Conservation (phyloP, 108 stramenopile genomes). For the Discostella pseudostelligera region DNA sequence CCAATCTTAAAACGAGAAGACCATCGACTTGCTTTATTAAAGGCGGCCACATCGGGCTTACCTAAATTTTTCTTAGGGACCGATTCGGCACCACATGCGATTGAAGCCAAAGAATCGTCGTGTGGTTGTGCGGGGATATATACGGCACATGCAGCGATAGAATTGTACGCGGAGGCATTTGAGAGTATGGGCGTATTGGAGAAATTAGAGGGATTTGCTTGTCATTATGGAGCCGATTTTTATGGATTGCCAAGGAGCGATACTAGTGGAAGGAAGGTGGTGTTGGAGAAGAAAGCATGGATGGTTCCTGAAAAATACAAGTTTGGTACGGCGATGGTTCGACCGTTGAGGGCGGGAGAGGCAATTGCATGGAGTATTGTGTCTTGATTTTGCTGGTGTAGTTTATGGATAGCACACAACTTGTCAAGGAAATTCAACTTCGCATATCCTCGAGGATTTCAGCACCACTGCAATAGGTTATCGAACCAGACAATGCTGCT, state of each 20-base stretch:
- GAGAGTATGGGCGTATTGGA: conserved; percentile 87
- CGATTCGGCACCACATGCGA: conserved; percentile 95
- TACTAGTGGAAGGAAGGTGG: conserved; percentile 44
- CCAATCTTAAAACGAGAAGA: conserved; percentile 97
- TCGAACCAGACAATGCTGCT: too few species aligned
- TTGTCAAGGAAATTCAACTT: too few species aligned
- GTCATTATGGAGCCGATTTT: conserved; percentile 89
- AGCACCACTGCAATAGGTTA: too few species aligned
- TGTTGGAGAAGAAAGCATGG: conserved; percentile 80
- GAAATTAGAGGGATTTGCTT: conserved; percentile 85
- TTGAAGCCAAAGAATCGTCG: conserved; percentile 69
- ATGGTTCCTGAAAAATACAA: conserved; percentile 76
- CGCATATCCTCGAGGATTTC: too few species aligned
- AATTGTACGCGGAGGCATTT: conserved; percentile 96
- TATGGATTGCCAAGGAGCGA: conserved; percentile 80
- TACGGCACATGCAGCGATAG: conserved; percentile 92
- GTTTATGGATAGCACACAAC: too few species aligned
- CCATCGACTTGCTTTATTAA: conserved; percentile 89
- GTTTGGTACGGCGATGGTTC: conserved; percentile 67
- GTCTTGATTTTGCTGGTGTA: too few species aligned
- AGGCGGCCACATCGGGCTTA: conserved; percentile 88
- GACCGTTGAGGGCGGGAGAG: conserved; percentile 89
- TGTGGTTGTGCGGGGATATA: conserved; percentile 98
- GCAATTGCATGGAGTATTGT: conserved; percentile 79
- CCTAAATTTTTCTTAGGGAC: conserved; percentile 97